Evolutionary conservation across 2,329 filamentous ascomycete genomes (phyloP).

Genomic region (Hypoxylon sp.): DNA sequence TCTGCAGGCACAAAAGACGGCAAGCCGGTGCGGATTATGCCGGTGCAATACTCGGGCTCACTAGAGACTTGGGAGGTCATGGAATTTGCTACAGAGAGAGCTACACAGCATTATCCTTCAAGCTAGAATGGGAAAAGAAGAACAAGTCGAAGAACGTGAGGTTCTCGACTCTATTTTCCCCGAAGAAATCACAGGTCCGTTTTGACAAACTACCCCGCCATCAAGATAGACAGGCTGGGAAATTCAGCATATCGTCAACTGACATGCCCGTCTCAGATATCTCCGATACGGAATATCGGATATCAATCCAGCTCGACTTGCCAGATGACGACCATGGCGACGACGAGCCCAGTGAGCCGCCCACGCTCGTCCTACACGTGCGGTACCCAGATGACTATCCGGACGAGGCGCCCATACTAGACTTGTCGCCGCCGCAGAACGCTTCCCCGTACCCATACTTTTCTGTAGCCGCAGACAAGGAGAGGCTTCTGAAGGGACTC

Average conservation of each 20-base stretch:
- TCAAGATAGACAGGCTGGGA: background rate
- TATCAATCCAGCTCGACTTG: slow-evolving; percentile 86
- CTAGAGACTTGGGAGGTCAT: background rate
- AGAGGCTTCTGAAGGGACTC: slow-evolving; percentile 76
- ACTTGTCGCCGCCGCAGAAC: slow-evolving; percentile 80
- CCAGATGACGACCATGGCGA: slow-evolving; percentile 74
- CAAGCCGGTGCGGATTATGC: slow-evolving; percentile 15
- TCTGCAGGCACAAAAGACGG: background rate
- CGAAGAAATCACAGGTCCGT: slow-evolving; percentile 89
- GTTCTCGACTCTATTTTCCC: slow-evolving; percentile 98
- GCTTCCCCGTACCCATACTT: slow-evolving; percentile 77
- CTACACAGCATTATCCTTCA: slow-evolving; percentile 1
- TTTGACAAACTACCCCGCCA: slow-evolving; percentile 37
- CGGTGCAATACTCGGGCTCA: slow-evolving; percentile 3
- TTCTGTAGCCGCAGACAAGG: slow-evolving; percentile 83
- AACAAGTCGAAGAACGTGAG: slow-evolving; percentile 95
- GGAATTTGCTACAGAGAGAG: background rate
- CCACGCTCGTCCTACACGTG: slow-evolving; percentile 83
- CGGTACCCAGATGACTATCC: slow-evolving; percentile 92
- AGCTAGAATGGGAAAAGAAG: slow-evolving; percentile 76
- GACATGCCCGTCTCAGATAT: slow-evolving; percentile 70
- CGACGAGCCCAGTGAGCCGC: slow-evolving; percentile 70
- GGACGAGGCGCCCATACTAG: slow-evolving; percentile 84
- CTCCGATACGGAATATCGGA: slow-evolving; percentile 88
- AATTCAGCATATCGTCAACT: background rate